Conservation (phyloP, 129 eudicot genomes). For the Flaveria ramosissima region DNA sequence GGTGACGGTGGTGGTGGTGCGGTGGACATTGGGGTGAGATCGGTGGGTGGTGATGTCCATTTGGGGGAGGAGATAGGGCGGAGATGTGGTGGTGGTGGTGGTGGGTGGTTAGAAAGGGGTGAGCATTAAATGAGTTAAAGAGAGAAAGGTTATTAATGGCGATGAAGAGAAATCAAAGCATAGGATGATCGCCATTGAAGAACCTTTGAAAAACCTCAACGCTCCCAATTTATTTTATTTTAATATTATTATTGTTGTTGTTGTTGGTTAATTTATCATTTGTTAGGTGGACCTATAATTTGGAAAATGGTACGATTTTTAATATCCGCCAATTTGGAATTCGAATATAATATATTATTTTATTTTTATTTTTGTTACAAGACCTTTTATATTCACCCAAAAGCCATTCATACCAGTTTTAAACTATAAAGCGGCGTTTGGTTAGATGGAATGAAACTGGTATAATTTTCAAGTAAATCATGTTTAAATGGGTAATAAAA, state of each 20-base stretch:
- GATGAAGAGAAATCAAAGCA: constrained; percentile 32
- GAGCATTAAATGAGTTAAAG: constrained; percentile 59
- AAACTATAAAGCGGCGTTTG: too few relatives aligned
- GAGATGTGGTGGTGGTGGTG: constrained; percentile 27
- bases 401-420: too few relatives aligned
- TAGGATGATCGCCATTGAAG: constrained; percentile 42
- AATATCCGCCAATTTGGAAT: not conserved
- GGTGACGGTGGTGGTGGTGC: constrained; percentile 28
- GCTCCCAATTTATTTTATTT: constrained; percentile 14
- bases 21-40: constrained; percentile 53
- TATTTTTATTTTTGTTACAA: too few relatives aligned
- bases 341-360: not conserved
- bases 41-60: constrained; percentile 53
- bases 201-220: constrained; percentile 30
- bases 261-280: not conserved
- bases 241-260: not conserved
- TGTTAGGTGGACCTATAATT: not conserved
- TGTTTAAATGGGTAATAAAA: too few relatives aligned
- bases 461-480: too few relatives aligned
- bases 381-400: not conserved
- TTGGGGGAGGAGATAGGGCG: constrained; percentile 30
- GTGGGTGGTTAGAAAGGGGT: constrained; percentile 30
- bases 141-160: constrained; percentile 45
- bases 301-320: not conserved
- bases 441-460: too few relatives aligned